Conservation (phyloP, 208 protist genomes). For the Acanthamoeba triangularis region DNA sequence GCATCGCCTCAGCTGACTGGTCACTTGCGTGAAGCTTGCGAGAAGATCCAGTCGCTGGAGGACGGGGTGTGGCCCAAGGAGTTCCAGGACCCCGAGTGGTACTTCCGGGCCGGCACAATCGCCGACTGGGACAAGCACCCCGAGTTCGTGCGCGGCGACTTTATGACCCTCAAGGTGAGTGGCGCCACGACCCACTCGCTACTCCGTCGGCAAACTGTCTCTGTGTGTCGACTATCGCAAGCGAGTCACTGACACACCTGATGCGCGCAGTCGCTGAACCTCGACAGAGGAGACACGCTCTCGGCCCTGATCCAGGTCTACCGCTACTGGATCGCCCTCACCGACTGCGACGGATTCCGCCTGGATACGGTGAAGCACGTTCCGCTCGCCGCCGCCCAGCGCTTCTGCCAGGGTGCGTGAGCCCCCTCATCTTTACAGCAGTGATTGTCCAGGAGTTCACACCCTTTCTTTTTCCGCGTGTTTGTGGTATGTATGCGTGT, state of each 20-base stretch:
- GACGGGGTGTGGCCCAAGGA: constrained; percentile 50
- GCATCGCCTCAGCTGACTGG: not conserved
- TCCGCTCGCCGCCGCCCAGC: constrained; percentile 3
- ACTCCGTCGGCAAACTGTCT: too few species aligned
- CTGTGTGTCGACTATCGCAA: too few species aligned
- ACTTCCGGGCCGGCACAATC: constrained; percentile 1
- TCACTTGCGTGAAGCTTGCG: not conserved
- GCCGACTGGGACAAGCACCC: constrained; percentile 23
- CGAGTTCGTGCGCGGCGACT: constrained; percentile 25
- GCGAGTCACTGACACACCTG: not conserved
- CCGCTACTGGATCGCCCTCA: constrained; percentile 54
- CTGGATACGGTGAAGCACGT: constrained; percentile 53
- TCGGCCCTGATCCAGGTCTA: not conserved
- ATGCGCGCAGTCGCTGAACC: not conserved
- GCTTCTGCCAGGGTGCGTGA: not conserved
- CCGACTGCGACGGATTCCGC: constrained; percentile 39
- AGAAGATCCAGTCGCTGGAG: not conserved
- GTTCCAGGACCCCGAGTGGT: constrained; percentile 63
- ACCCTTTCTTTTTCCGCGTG: not conserved
- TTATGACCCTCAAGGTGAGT: constrained; percentile 40
- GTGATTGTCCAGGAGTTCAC: not conserved
- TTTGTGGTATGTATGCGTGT: not conserved
- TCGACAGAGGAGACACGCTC: constrained; percentile 17
- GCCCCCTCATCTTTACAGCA: not conserved
- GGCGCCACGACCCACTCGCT: not conserved